A percentile compares a stretch with the other conserved stretches of the same genome.
These are phyloP conservation scores for Parathielavia hyrcaniae DNA, from an alignment of 495 filamentous ascomycete genomes.

Conservation along the genomic window DNA sequence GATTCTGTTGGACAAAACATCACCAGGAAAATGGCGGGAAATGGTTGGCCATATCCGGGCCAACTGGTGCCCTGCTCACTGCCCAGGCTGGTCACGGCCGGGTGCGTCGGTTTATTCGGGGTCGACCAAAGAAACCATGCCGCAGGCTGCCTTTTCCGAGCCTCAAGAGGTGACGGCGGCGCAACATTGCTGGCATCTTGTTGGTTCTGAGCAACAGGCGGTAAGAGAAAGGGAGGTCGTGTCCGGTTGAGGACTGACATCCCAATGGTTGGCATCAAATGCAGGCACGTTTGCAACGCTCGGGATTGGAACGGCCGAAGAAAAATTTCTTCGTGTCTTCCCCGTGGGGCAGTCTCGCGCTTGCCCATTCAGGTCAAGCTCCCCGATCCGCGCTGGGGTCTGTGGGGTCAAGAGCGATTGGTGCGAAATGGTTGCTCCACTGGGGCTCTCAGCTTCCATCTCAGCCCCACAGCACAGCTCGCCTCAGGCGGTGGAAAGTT, in stretches of 20 bases:
- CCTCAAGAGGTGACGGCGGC: not conserved
- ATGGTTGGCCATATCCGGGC: constrained; percentile 5
- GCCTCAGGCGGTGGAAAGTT: not conserved
- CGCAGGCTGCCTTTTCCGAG: not conserved
- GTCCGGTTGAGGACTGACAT: not conserved
- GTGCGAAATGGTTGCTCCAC: constrained; percentile 1
- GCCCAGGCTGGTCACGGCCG: not conserved
- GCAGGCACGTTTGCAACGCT: not conserved
- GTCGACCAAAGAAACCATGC: not conserved
- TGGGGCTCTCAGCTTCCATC: constrained; percentile 14
- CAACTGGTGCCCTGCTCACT: not conserved
- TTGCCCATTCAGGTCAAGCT: constrained; percentile 7
- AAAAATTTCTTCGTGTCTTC: constrained; percentile 6
- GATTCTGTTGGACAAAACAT: not conserved
- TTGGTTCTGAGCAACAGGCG: not conserved
- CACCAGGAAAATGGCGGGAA: not conserved
- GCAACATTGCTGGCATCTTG: not conserved
- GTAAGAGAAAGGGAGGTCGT: not conserved
- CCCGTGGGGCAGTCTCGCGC: constrained; percentile 17
- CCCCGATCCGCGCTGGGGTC: constrained; percentile 14
- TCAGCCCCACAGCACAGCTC: constrained; percentile 5
- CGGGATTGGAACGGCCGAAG: not conserved
- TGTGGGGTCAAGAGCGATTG: constrained; percentile 17
- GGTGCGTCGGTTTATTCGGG: not conserved
- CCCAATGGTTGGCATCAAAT: not conserved